Conservation (phyloP, 768 basidiomycete genomes). For the Termitomyces bulborhizus region DNA sequence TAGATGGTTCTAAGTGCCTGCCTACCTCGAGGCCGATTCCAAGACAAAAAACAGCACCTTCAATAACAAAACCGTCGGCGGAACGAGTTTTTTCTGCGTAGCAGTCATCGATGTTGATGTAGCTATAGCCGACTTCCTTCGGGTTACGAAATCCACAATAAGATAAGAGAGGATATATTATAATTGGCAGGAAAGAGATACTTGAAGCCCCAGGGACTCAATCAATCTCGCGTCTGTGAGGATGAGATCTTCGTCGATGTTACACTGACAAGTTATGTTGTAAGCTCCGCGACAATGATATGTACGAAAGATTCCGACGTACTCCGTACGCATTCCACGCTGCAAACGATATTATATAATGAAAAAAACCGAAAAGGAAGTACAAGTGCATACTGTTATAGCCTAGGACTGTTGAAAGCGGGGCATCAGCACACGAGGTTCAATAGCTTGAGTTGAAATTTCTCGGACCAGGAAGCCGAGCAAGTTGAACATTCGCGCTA, state of each 20-base stretch:
- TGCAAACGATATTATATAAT: constrained; percentile 15
- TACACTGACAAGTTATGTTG: constrained; percentile 32
- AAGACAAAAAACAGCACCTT: constrained; percentile 27
- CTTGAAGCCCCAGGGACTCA: constrained; percentile 52
- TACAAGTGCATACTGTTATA: constrained; percentile 48
- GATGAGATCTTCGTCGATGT: constrained; percentile 49
- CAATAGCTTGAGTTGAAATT: background rate
- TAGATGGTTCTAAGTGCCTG: background rate
- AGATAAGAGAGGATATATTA: background rate
- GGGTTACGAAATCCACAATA: background rate
- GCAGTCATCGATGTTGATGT: constrained; percentile 63
- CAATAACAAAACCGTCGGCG: constrained; percentile 44
- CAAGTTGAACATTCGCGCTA: constrained; percentile 24
- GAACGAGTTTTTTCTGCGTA: constrained; percentile 53
- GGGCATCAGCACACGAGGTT: background rate
- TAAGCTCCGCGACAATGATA: background rate
- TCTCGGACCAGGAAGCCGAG: constrained; percentile 29
- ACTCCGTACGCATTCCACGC: constrained; percentile 72
- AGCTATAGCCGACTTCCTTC: constrained; percentile 52
- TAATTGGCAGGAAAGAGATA: constrained; percentile 14
- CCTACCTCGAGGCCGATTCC: background rate
- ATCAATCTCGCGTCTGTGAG: constrained; percentile 45
- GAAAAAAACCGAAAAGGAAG: background rate
- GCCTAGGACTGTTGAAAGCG: constrained; percentile 40
- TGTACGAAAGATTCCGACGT: constrained; percentile 7